phyloP scores from a whole-genome alignment of 2,329 filamentous ascomycete genomes.

The Bipolaris oryzae region DNA sequence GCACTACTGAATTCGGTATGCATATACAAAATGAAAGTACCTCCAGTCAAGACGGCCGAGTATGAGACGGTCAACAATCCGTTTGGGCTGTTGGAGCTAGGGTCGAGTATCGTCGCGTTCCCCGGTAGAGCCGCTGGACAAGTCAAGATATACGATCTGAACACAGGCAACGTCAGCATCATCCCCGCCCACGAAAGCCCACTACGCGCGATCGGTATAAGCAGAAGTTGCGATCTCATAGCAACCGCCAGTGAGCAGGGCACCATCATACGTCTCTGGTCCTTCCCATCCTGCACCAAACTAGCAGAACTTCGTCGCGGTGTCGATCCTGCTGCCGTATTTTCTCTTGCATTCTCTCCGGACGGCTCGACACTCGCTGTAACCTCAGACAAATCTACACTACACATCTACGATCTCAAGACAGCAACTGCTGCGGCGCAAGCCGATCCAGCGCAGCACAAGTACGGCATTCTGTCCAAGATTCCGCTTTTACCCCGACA shows the following conservation, averaged over 20 bases:
- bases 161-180: slow-evolving; percentile 84
- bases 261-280: slow-evolving; percentile 85
- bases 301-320: slow-evolving; percentile 86
- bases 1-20: slow-evolving; percentile 81
- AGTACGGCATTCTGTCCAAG: slow-evolving; percentile 85
- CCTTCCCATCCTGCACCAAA: slow-evolving; percentile 78
- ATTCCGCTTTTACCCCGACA: slow-evolving; percentile 83
- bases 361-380: slow-evolving; percentile 80
- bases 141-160: slow-evolving; percentile 82
- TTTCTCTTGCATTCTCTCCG: slow-evolving; percentile 86
- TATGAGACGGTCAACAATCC: slow-evolving; percentile 90
- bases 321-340: slow-evolving; percentile 85
- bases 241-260: slow-evolving; percentile 94
- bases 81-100: slow-evolving; percentile 78
- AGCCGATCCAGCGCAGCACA: slow-evolving; percentile 49
- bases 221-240: slow-evolving; percentile 77
- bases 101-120: slow-evolving; percentile 75
- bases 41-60: slow-evolving; percentile 70
- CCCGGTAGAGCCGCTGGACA: slow-evolving; percentile 88
- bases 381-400: slow-evolving; percentile 93
- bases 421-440: slow-evolving; percentile 9
- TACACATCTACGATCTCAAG: slow-evolving; percentile 91
- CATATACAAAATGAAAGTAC: slow-evolving; percentile 78
- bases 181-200: slow-evolving; percentile 86
- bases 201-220: slow-evolving; percentile 79